Conservation (phyloP, 257 asterid species). For the Leptodermis oblonga region DNA sequence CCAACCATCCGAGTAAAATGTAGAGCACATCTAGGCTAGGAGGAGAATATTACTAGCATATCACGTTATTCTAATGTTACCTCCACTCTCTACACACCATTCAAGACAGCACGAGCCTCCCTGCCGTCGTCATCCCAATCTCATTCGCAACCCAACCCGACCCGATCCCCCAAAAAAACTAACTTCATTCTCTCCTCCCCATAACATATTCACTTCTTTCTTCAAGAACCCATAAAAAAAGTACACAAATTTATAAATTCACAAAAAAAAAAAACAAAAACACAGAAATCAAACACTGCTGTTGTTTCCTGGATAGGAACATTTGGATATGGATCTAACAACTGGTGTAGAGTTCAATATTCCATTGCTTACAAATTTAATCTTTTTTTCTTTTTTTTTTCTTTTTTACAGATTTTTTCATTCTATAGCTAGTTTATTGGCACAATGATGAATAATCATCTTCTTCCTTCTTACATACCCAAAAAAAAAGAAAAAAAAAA, state of each 20-base stretch:
- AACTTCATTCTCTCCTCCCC: conserved; percentile 13
- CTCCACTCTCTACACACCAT: conserved; percentile 32
- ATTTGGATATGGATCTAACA: conserved; percentile 28
- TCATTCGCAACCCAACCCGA: conserved; percentile 7
- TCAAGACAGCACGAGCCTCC: conserved; percentile 57
- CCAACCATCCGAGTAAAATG: too few relatives aligned
- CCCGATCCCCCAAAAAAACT: not conserved
- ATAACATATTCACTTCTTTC: too few relatives aligned
- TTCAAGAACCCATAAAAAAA: too few relatives aligned
- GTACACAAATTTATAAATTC: too few relatives aligned
- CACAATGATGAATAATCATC: conserved; percentile 16
- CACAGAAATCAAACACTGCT: not conserved
- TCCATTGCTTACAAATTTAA: not conserved
- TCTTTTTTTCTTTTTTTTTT: not conserved
- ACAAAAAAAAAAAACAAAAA: not conserved
- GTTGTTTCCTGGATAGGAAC: conserved; percentile 30
- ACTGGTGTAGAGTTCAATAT: not conserved
- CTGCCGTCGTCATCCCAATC: conserved; percentile 32
- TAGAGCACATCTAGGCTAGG: not conserved
- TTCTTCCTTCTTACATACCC: conserved; percentile 26
- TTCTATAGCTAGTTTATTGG: conserved; percentile 24
- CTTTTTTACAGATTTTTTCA: not conserved
- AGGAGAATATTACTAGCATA: conserved; percentile 30
- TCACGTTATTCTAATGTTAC: conserved; percentile 42
- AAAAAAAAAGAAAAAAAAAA: not conserved